These are phyloP conservation scores for Psidium guajava DNA, from an alignment of 345 rosid species.

Conservation along the genomic window DNA sequence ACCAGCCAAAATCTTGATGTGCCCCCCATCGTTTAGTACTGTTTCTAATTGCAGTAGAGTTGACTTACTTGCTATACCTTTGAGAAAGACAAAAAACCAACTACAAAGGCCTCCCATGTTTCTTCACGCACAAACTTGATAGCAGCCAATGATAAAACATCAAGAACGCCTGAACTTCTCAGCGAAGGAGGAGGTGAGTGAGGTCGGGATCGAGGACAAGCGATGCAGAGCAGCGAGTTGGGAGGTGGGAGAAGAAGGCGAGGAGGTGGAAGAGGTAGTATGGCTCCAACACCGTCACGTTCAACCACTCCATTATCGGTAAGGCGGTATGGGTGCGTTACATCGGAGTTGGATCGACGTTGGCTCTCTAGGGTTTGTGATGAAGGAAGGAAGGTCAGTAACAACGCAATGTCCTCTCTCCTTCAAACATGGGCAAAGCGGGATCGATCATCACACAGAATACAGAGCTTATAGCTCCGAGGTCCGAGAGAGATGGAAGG, in stretches of 20 bases:
- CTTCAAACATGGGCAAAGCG: no score
- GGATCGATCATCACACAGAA: no score
- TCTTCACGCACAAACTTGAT: constrained; percentile 53
- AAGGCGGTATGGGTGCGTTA: not conserved
- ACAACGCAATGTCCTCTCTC: not conserved
- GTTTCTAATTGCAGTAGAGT: constrained; percentile 87
- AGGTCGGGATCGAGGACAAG: constrained; percentile 30
- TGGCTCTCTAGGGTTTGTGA: not conserved
- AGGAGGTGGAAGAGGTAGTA: constrained; percentile 58
- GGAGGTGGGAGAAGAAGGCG: constrained; percentile 64
- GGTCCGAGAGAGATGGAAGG: no score
- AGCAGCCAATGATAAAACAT: not conserved
- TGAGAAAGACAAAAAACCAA: constrained; percentile 51
- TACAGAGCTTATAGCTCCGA: no score
- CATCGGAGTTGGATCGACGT: not conserved
- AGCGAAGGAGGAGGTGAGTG: constrained; percentile 27
- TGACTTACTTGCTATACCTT: constrained; percentile 58
- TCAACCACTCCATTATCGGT: constrained; percentile 31
- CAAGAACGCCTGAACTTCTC: constrained; percentile 5
- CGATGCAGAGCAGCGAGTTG: constrained; percentile 46
- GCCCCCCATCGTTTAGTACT: constrained; percentile 59
- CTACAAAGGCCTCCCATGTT: constrained; percentile 68
- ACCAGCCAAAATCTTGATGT: constrained; percentile 89
- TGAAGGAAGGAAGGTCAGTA: not conserved
- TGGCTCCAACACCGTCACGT: constrained; percentile 51